phyloP scores from a whole-genome alignment of 345 rosid genomes.

The Ceriops zippeliana region DNA sequence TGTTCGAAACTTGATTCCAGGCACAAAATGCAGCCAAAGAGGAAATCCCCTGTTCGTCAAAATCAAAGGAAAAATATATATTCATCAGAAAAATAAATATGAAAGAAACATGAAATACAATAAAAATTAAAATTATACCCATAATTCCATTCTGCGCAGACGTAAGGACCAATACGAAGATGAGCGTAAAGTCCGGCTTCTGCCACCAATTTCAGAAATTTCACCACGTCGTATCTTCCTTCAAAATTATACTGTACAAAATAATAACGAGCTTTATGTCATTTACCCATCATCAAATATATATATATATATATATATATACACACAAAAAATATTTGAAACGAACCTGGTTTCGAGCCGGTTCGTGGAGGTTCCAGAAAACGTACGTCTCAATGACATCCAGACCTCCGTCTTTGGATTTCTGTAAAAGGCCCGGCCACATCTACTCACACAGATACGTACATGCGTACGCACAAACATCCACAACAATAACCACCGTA shows the following conservation, averaged over 20 bases:
- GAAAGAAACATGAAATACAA: neutral
- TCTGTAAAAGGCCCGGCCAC: conserved; percentile 96
- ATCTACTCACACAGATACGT: conserved; percentile 43
- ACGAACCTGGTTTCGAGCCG: conserved; percentile 68
- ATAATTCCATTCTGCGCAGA: conserved; percentile 95
- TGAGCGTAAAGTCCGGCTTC: conserved; percentile 87
- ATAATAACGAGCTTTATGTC: neutral
- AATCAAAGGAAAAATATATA: neutral
- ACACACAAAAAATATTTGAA: neutral
- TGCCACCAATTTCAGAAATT: conserved; percentile 73
- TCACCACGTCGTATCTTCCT: conserved; percentile 83
- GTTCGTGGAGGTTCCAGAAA: conserved; percentile 87
- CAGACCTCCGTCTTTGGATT: conserved; percentile 93
- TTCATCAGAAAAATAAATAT: neutral
- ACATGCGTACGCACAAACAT: neutral
- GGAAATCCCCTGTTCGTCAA: conserved; percentile 74
- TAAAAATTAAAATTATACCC: conserved; percentile 43
- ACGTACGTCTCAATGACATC: conserved; percentile 90
- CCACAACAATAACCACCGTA: no score
- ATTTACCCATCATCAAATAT: no score
- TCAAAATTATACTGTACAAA: conserved; percentile 70
- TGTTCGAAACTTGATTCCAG: conserved; percentile 82
- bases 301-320: no score
- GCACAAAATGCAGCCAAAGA: conserved; percentile 83
- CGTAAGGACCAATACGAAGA: conserved; percentile 95